Percentiles rank a stretch among this genome's conserved stretches.
phyloP scores from a whole-genome alignment of 495 filamentous ascomycete genomes.

The Daldinia decipiens region DNA sequence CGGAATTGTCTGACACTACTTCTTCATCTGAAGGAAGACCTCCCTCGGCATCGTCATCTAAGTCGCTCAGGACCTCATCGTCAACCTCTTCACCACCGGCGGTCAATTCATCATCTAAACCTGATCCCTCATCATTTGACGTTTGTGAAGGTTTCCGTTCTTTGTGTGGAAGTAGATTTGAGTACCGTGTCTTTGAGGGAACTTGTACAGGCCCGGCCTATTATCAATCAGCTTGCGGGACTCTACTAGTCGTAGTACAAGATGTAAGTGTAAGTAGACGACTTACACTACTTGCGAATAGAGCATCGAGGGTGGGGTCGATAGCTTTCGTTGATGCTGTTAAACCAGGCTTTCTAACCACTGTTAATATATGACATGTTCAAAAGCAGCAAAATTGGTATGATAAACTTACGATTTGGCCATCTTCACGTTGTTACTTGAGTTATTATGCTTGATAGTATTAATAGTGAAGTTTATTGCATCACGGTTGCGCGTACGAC shows the following conservation, averaged over 20 bases:
- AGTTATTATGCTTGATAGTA: conserved; percentile 3
- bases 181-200: conserved; percentile 62
- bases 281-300: conserved; percentile 86
- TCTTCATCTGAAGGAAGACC: conserved; percentile 55
- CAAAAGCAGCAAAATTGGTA: background rate
- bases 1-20: conserved; percentile 47
- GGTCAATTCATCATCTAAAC: conserved; percentile 49
- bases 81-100: conserved; percentile 50
- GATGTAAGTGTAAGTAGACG: background rate
- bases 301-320: conserved; percentile 78
- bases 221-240: conserved; percentile 33
- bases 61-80: conserved; percentile 52
- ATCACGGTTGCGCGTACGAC: background rate
- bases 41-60: conserved; percentile 57
- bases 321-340: conserved; percentile 62
- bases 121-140: conserved; percentile 18
- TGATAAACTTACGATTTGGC: conserved; percentile 45
- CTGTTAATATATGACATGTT: conserved; percentile 16
- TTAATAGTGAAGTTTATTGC: background rate
- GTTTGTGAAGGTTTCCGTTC: conserved; percentile 37
- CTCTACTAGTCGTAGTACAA: background rate
- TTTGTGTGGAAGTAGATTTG: conserved; percentile 50
- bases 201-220: conserved; percentile 73
- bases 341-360: conserved; percentile 48
- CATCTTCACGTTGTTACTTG: conserved; percentile 31